These are phyloP conservation scores for Magnolia officinalis DNA, from an alignment of 164 flowering plant species.

Conservation along the genomic window DNA sequence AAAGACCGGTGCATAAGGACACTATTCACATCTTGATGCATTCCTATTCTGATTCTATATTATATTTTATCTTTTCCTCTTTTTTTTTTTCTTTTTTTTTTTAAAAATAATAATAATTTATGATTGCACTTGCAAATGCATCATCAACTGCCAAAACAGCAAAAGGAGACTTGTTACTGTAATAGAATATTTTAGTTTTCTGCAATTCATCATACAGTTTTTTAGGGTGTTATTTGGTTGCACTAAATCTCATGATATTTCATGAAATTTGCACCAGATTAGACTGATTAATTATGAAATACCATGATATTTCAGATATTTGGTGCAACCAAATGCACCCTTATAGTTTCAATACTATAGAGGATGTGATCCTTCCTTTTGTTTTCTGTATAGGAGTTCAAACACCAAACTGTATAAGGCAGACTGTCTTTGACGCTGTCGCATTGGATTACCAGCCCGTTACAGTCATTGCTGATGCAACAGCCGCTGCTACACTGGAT, in stretches of 20 bases:
- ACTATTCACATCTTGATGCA: not conserved
- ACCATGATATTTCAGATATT: no score
- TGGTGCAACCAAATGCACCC: not conserved
- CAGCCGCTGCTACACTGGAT: constrained; percentile 89
- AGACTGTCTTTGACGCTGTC: constrained; percentile 93
- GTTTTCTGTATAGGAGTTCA: constrained; percentile 63
- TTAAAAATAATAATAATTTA: no score
- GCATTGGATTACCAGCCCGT: constrained; percentile 74
- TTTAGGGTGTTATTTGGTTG: no score
- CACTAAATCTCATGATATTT: no score
- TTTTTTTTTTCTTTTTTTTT: not conserved
- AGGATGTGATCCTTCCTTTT: not conserved
- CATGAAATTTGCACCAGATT: no score
- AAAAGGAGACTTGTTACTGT: not conserved
- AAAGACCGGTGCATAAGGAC: no score
- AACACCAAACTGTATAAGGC: constrained; percentile 95
- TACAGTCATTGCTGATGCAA: constrained; percentile 81
- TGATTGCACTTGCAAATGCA: no score
- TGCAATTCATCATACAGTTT: not conserved
- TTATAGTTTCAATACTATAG: not conserved
- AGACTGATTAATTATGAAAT: no score
- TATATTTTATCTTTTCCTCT: not conserved
- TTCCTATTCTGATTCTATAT: not conserved
- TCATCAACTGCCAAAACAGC: not conserved
- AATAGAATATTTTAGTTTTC: not conserved